Conservation (phyloP, 805 yeast species). For the Candida suzukii region DNA sequence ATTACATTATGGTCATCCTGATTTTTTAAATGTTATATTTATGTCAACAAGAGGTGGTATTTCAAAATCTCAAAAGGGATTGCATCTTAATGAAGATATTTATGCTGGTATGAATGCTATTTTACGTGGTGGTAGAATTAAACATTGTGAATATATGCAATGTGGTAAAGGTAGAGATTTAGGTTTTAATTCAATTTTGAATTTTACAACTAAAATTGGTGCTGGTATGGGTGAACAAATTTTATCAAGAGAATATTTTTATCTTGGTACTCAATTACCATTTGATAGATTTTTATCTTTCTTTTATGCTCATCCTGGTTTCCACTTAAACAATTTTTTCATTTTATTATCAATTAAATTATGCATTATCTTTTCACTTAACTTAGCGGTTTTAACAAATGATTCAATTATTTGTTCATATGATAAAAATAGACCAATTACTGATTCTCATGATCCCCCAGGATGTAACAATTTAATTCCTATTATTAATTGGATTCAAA, state of each 20-base stretch:
- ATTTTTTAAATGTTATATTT: conserved; percentile 65
- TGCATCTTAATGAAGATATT: conserved; percentile 82
- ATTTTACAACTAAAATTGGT: conserved; percentile 83
- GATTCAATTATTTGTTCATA: conserved; percentile 65
- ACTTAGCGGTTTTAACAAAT: conserved; percentile 63
- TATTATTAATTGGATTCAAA: conserved; percentile 73
- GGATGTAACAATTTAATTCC: conserved; percentile 75
- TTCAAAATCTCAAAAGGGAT: conserved; percentile 80
- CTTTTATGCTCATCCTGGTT: conserved; percentile 84
- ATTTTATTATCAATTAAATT: conserved; percentile 70
- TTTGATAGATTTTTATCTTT: conserved; percentile 75
- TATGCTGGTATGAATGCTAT: conserved; percentile 84
- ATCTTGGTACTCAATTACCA: conserved; percentile 74
- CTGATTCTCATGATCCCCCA: conserved; percentile 57
- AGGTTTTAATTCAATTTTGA: conserved; percentile 80
- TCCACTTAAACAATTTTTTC: conserved; percentile 75
- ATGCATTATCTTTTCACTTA: too few relatives aligned
- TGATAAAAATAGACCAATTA: conserved; percentile 56
- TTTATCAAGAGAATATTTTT: conserved; percentile 77
- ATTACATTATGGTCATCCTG: conserved; percentile 86
- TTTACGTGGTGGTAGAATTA: conserved; percentile 80
- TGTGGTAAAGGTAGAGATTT: conserved; percentile 90
- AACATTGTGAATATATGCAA: conserved; percentile 82
- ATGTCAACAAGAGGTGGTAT: conserved; percentile 88
- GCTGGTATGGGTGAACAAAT: conserved; percentile 93